These are phyloP conservation scores for Arctium minus DNA, from an alignment of 129 eudicot species.

Conservation along the genomic window DNA sequence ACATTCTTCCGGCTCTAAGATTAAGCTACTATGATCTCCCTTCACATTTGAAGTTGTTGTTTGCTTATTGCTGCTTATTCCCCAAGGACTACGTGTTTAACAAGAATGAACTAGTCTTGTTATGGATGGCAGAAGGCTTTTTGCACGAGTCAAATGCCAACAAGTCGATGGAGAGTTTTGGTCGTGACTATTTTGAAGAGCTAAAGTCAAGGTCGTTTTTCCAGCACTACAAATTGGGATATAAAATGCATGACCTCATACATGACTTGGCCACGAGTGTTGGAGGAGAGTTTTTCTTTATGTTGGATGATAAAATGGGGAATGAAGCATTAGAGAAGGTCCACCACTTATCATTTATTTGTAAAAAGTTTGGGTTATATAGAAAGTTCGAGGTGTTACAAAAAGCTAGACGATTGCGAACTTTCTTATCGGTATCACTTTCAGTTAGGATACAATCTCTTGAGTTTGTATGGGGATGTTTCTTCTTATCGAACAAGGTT, in stretches of 20 bases:
- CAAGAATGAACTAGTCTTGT: background rate
- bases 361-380: conserved; percentile 17
- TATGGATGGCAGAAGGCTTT: background rate
- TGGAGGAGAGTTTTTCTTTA: background rate
- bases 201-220: conserved; percentile 17
- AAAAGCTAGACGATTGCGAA: conserved; percentile 15
- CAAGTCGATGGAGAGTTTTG: background rate
- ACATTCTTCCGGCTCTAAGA: conserved; percentile 14
- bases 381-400: conserved; percentile 10
- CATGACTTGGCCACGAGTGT: conserved; percentile 14
- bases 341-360: conserved; percentile 32
- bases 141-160: background rate
- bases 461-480: background rate
- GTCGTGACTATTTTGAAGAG: background rate
- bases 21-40: background rate
- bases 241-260: conserved; percentile 27
- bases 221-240: background rate
- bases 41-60: background rate
- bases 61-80: background rate
- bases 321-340: conserved; percentile 10
- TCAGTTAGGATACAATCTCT: background rate
- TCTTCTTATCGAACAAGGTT: conserved; percentile 13
- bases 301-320: conserved; percentile 9
- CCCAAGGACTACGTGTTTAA: background rate
- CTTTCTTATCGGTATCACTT: conserved; percentile 27